phyloP scores from a whole-genome alignment of 352 stramenopile species.

The Phytophthora macrochlamydospora region DNA sequence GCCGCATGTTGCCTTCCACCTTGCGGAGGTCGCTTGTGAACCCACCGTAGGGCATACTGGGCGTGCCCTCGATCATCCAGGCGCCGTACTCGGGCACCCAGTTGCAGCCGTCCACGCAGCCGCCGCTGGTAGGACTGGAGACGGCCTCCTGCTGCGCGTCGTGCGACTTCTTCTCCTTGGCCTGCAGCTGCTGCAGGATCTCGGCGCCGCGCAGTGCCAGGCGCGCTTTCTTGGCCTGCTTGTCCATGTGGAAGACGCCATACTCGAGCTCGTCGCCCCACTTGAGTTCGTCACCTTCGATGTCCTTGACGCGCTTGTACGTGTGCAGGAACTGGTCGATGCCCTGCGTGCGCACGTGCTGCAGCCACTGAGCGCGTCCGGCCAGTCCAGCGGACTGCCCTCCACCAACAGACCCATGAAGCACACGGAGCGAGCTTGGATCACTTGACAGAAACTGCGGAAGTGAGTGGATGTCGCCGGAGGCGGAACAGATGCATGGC shows the following conservation, averaged over 20 bases:
- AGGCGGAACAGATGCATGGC: too few relatives aligned
- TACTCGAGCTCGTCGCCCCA: conserved; percentile 99
- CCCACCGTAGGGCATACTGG: conserved; percentile 92
- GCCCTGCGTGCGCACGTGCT: conserved; percentile 95
- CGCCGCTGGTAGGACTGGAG: too few relatives aligned
- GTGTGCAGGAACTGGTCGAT: conserved; percentile 98
- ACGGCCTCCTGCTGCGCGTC: conserved; percentile 15
- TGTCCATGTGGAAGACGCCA: conserved; percentile 96
- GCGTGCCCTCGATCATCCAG: conserved; percentile 99
- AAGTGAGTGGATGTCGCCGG: too few relatives aligned
- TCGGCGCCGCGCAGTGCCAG: conserved; percentile 94
- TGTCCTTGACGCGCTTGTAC: conserved; percentile 96
- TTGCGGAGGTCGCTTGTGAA: conserved; percentile 95
- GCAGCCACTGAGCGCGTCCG: conserved; percentile 95
- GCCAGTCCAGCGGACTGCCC: conserved; percentile 95
- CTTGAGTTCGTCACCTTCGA: conserved; percentile 94
- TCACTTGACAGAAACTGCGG: background rate
- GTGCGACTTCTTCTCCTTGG: conserved; percentile 81
- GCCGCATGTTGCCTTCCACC: conserved; percentile 98
- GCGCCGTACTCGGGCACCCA: conserved; percentile 99
- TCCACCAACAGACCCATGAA: conserved; percentile 89
- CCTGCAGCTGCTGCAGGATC: conserved; percentile 94
- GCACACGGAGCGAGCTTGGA: too few relatives aligned
- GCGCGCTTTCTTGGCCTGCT: conserved; percentile 81
- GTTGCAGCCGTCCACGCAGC: conserved; percentile 91